Percentiles rank a stretch among this genome's conserved stretches.
phyloP scores from a whole-genome alignment of 768 basidiomycete genomes.

The Amanita pseudoporphyria region DNA sequence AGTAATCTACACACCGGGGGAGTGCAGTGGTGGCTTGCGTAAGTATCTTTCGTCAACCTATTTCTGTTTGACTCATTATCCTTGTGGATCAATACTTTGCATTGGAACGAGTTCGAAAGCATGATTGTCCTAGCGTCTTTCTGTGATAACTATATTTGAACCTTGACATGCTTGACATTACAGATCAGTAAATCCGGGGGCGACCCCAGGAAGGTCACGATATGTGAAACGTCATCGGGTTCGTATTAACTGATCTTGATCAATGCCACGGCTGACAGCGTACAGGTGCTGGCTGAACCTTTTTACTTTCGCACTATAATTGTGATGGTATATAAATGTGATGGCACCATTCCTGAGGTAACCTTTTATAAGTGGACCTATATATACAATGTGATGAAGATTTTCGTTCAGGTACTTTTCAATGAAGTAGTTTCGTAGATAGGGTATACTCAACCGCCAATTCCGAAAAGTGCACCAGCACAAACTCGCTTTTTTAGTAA shows the following conservation, averaged over 20 bases:
- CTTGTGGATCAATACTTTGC: constrained; percentile 36
- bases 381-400: neutral
- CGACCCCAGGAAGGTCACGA: constrained; percentile 27
- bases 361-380: neutral
- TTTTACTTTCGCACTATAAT: constrained; percentile 34
- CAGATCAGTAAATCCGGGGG: constrained; percentile 33
- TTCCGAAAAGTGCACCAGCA: neutral
- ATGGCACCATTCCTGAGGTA: constrained; percentile 29
- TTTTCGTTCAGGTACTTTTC: constrained; percentile 20
- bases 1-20: too few relatives aligned
- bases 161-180: neutral
- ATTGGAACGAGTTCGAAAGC: constrained; percentile 30
- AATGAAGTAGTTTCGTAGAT: constrained; percentile 22
- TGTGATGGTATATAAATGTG: too few relatives aligned
- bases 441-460: constrained; percentile 19
- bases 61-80: neutral
- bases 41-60: constrained; percentile 10
- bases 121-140: constrained; percentile 17
- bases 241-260: neutral
- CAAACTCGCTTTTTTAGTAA: constrained; percentile 16
- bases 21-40: too few relatives aligned
- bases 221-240: constrained; percentile 36
- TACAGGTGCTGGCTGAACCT: constrained; percentile 35
- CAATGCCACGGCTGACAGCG: too few relatives aligned
- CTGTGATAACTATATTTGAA: neutral